phyloP scores from a whole-genome alignment of 768 basidiomycete species.

The Botryobasidium botryosum region DNA sequence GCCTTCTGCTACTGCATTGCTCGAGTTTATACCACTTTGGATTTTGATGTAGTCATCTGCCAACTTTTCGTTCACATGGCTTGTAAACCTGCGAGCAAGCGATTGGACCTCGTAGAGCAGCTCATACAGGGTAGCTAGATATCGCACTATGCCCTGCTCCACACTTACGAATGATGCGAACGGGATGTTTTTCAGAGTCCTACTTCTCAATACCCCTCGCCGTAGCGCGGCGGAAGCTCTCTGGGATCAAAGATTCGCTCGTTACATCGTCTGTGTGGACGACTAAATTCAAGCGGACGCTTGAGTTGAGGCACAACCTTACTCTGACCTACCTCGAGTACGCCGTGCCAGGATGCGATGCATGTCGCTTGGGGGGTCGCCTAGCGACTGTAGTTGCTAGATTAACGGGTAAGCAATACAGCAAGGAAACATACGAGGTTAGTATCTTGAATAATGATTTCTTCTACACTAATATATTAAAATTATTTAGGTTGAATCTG shows the following conservation, averaged over 20 bases:
- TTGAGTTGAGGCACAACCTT: slow-evolving; percentile 33
- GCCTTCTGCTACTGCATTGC: background rate
- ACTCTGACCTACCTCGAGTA: slow-evolving; percentile 35
- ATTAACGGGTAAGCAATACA: slow-evolving; percentile 53
- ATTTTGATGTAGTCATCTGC: slow-evolving; percentile 34
- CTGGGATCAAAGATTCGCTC: slow-evolving; percentile 51
- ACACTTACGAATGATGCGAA: background rate
- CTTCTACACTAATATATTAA: too few relatives aligned
- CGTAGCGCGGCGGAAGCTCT: slow-evolving; percentile 49
- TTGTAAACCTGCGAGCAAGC: slow-evolving; percentile 34
- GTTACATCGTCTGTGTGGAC: slow-evolving; percentile 79
- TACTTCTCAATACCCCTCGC: slow-evolving; percentile 61
- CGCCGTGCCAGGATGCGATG: slow-evolving; percentile 54
- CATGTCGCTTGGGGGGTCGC: slow-evolving; percentile 60
- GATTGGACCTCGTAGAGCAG: slow-evolving; percentile 37
- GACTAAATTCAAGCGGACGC: slow-evolving; percentile 41
- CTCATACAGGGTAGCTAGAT: slow-evolving; percentile 31
- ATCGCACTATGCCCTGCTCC: background rate
- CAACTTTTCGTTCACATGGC: slow-evolving; percentile 77
- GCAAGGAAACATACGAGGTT: slow-evolving; percentile 51
- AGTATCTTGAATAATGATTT: too few relatives aligned
- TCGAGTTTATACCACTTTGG: too few relatives aligned
- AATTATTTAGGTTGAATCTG: too few relatives aligned
- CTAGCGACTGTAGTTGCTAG: slow-evolving; percentile 45
- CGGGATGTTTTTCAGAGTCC: slow-evolving; percentile 24